A percentile compares a stretch with the other conserved stretches of the same genome.
phyloP scores from a whole-genome alignment of 768 basidiomycete genomes.

The Cystofilobasidium macerans region DNA sequence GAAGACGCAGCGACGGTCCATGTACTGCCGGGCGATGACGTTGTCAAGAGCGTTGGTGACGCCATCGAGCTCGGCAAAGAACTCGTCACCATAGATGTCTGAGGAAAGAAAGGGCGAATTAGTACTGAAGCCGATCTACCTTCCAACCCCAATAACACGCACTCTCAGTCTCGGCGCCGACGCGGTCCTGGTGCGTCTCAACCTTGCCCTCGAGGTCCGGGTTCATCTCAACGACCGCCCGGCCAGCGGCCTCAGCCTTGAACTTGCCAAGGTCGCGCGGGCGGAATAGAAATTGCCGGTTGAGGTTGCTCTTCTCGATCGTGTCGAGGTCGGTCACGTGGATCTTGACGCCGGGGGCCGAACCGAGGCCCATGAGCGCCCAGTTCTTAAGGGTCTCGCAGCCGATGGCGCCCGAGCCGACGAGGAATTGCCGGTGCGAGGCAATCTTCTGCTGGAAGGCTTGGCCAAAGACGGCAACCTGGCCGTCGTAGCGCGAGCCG shows the following conservation, averaged over 20 bases:
- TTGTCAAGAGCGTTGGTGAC: slow-evolving; percentile 98
- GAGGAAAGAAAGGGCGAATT: not conserved
- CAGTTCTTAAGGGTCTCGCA: slow-evolving; percentile 99
- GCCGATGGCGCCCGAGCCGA: slow-evolving; percentile 97
- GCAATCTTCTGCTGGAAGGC: slow-evolving; percentile 83
- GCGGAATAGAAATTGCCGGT: slow-evolving; percentile 95
- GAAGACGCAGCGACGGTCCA: slow-evolving; percentile 97
- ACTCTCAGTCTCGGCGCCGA: slow-evolving; percentile 89
- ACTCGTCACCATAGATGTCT: slow-evolving; percentile 80
- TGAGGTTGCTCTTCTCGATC: slow-evolving; percentile 98
- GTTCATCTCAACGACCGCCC: slow-evolving; percentile 92
- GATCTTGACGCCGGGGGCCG: slow-evolving; percentile 64
- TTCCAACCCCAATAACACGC: slow-evolving; percentile 35
- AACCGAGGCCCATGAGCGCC: slow-evolving; percentile 94
- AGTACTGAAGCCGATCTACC: not conserved
- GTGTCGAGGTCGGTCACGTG: slow-evolving; percentile 96
- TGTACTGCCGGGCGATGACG: slow-evolving; percentile 87
- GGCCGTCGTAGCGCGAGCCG: slow-evolving; percentile 79
- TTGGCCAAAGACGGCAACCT: slow-evolving; percentile 92
- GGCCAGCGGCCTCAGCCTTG: slow-evolving; percentile 87
- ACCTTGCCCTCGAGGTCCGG: slow-evolving; percentile 78
- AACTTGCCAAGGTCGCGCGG: slow-evolving; percentile 92
- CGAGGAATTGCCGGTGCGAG: slow-evolving; percentile 85
- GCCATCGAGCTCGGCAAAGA: slow-evolving; percentile 78
- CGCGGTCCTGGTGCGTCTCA: slow-evolving; percentile 76